phyloP scores from a whole-genome alignment of 1,284 basidiomycete species.

The Sanghuangporus weigelae region DNA sequence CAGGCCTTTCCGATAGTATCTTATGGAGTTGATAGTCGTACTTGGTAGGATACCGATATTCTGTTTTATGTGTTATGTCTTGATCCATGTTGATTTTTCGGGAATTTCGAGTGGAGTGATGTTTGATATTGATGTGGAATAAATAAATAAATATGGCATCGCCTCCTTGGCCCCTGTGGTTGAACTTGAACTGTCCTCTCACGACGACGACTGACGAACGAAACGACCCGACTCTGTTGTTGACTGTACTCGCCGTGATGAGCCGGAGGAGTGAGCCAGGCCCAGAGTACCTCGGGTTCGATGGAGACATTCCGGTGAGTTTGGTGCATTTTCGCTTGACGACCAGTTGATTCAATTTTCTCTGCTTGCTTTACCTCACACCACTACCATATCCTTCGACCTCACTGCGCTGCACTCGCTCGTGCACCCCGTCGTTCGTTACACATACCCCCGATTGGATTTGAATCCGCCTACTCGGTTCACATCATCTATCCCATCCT shows the following conservation, averaged over 20 bases:
- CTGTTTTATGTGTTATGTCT: too few species aligned
- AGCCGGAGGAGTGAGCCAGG: neutral
- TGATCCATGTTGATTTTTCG: too few species aligned
- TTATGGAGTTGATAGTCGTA: too few species aligned
- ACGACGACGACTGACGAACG: neutral
- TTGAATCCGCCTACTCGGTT: neutral
- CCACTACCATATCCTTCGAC: neutral
- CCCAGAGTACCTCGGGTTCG: constrained; percentile 13
- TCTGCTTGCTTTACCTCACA: neutral
- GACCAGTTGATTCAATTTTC: neutral
- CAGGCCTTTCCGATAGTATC: too few species aligned
- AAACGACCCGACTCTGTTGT: neutral
- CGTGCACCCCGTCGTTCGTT: neutral
- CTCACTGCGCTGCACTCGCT: neutral
- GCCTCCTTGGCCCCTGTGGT: too few species aligned
- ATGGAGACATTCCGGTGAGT: constrained; percentile 20
- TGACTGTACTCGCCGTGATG: too few species aligned
- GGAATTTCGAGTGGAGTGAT: too few species aligned
- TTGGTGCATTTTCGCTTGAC: neutral
- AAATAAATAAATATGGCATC: too few species aligned
- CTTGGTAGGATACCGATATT: too few species aligned
- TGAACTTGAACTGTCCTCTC: too few species aligned
- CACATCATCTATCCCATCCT: neutral
- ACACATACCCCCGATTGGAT: neutral
- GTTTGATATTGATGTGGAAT: too few species aligned